Evolutionary conservation across 768 basidiomycete genomes (phyloP), one percentile per base, ranked within the genome.

Genomic region (Dendrothele bispora): DNA sequence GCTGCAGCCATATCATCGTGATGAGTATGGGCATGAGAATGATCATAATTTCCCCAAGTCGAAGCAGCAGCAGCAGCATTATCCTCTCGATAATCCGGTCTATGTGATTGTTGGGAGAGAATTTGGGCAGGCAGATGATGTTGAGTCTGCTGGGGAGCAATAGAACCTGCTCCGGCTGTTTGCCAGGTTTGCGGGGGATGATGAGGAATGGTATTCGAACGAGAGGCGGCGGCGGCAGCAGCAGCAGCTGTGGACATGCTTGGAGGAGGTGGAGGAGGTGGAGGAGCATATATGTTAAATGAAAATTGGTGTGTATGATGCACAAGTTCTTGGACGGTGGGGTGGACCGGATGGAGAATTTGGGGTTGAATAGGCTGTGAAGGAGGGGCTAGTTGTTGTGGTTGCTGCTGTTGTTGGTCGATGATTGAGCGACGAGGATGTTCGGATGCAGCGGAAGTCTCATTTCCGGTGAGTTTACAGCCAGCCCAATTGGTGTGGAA

Each of bases 401-500:
- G 48, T 21, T 46, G 45, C 34, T 25, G 50, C 12, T 41, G 38
- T 18, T 22, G 52, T 53, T 29, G 26, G 38, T 27, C 17, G 40
- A 29, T 18, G 47, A 51, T 18, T 36, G 20, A 24, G 37, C 28
- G 25, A 18, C 21, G 45, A 26, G 28, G 36, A 20, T 8, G 10
- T 17, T 20, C 17, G 27, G 12, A 47, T 35, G 29, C 8, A n/a
- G 68, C 77, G 28, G 66, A 92, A 89, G 71, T 66, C 65, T 92
- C 88, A 15, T 71, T 74, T 20, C 89, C 90, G 17, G 78, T 83
- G 17, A 93, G 80, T 68, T 87, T 91, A 56, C 87, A 92, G 21
- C 81, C 86, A 10, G 84, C 88, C 80, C 86, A 93, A 56, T 88
- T 83, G 48, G 72, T 80, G 41, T 80, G 77, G 58, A 84, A 91